A percentile compares a stretch with the other conserved stretches of the same genome.
phyloP scores from a whole-genome alignment of 2,329 filamentous ascomycete genomes.

The Xylaria sp. region DNA sequence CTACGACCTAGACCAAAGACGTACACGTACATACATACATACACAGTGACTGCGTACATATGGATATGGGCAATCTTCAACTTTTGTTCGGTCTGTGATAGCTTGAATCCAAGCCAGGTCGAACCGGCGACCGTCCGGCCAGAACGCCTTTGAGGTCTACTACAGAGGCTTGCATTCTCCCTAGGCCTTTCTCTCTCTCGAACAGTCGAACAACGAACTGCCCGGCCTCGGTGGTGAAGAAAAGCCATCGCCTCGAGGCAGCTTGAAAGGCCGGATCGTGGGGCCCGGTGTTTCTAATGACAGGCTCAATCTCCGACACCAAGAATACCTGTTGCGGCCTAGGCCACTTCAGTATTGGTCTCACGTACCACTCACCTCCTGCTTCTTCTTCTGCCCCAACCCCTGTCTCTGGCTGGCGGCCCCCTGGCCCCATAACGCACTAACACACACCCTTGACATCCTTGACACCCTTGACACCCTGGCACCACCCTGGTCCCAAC shows the following conservation, averaged over 20 bases:
- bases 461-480: constrained; percentile 20
- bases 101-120: background rate
- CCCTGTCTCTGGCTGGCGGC: constrained; percentile 13
- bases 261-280: constrained; percentile 14
- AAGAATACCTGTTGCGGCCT: constrained; percentile 4
- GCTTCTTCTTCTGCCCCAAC: constrained; percentile 1
- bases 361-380: constrained; percentile 23
- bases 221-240: background rate
- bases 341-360: constrained; percentile 13
- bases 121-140: too few species aligned
- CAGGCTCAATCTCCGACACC: constrained; percentile 19
- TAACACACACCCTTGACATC: constrained; percentile 22
- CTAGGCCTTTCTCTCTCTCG: too few species aligned
- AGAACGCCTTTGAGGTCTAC: too few species aligned
- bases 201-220: too few species aligned
- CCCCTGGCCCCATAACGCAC: constrained; percentile 26
- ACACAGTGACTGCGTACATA: background rate
- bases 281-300: constrained; percentile 19
- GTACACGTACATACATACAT: background rate
- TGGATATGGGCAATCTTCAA: too few species aligned
- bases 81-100: background rate
- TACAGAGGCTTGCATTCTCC: too few species aligned
- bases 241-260: constrained; percentile 6
- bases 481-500: constrained; percentile 4
- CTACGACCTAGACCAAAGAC: background rate